Evolutionary conservation across 257 asterid species (phyloP), one percentile per base, ranked within the genome.

Genomic region (Solanum medicagineum): DNA sequence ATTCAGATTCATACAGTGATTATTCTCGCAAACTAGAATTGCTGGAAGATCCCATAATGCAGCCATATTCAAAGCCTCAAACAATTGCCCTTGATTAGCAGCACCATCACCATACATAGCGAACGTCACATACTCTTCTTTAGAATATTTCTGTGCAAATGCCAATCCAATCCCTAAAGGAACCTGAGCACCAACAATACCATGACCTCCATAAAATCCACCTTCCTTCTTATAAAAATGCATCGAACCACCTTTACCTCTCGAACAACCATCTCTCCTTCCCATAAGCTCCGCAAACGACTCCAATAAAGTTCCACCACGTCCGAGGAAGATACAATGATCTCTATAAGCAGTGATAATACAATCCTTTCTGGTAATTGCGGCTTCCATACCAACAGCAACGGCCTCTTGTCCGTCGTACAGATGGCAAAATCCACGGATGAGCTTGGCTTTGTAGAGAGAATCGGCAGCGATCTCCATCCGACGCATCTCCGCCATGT

Each of bases 401-500:
- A 96, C 99, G 6, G 98, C 99, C 63, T 96, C 99, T 85, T 96
- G 98, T 6, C 99, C 99, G 83, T 96, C 98, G 91, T 96, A 96
- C 0, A 96, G 94, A 65, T 96, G 98, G 89, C 99, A 96, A 84
- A 96, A 96, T 4, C 99, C 99, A 17, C 99, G 97, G 88, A 96
- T 95, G 17, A 95, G 89, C 75, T 96, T 96, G 1, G 99, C 94
- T 87, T 96, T 96, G 88, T 96, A 96, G 32, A 96, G 98, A 26
- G 99, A 95, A 77, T 96, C 99, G 69, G 99, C 97, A 10, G 98
- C 97, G 89, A 96, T 94, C 85, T 96, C 99, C 98, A 94, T 96
- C 3, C 98, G 95, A 63, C 99, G 97, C 99, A 96, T 96, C 66
- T 91, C 81, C 4, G 95, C 93, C 98, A 96, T 95, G 88, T 92